Base-by-base conservation (phyloP, 2,329 filamentous ascomycete genomes). In the Myriosclerotinia scirpicola region DNA sequence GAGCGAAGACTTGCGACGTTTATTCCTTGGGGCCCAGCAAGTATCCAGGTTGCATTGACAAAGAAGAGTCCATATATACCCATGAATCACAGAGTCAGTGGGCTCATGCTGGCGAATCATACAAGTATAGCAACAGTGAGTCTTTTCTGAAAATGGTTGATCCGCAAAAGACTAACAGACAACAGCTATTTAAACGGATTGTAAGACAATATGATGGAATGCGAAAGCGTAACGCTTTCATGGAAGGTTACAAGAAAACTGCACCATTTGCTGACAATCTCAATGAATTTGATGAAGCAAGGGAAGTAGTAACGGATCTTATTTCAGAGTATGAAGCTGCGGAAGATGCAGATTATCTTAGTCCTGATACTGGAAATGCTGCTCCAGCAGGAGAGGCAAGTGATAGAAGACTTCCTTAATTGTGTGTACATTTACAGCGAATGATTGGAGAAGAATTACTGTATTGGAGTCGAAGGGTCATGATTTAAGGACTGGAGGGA, bases 11-110 rank as follows among this genome's bases (percentile, higher is more conserved):
- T 99, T 64, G 96, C 95, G 12, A 96, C 92, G 0, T 99, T 99
- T 76, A 99, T 99, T 70, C 95, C 96, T 12, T 99, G 95, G 95
- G 95, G 95, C 0, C 95, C 95, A 0, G 95, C 95, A 38, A 96
- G 92, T 76, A 99, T 99, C 71, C 95, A 99, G 79, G 95, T 99
- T 15, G 96, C 95, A 3, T 80, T 99, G 69, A 97, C 95, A 2
- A 97, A 97, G 81, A 92, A 96, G 76, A 97, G 93, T 53, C 96
- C 96, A 1, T 98, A 99, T 76, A 90, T 97, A 53, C 90, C 92
- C 65, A 96, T 96, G 81, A 92, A 91, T 72, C 93, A 97, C 76
- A 90, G 95, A 59, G 95, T 99, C 64, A 97, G 92, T 71, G 95
- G 95, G 2, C 85, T 99, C 67, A 99, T 99, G 95, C 82, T 99